phyloP scores from a whole-genome alignment of 2,329 filamentous ascomycete genomes.

The Massarina eburnea region DNA sequence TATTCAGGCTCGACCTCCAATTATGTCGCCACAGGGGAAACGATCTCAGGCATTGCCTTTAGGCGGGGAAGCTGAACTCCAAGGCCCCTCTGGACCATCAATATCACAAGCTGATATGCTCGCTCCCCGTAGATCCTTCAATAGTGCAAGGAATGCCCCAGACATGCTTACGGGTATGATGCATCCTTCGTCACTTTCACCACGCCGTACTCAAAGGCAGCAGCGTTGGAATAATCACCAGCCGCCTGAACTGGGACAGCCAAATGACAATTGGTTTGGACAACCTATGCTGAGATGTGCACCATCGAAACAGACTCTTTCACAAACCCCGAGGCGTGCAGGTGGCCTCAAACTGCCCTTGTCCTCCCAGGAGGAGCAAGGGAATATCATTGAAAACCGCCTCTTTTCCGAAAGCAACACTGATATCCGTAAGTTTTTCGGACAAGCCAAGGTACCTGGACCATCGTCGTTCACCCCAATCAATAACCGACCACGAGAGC shows the following conservation, averaged over 20 bases:
- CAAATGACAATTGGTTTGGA: slow-evolving; percentile 24
- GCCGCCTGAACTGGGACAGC: slow-evolving; percentile 19
- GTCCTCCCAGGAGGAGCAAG: not conserved
- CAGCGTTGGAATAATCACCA: slow-evolving; percentile 30
- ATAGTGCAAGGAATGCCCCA: not conserved
- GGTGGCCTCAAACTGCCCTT: not conserved
- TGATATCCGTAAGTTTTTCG: slow-evolving; percentile 32
- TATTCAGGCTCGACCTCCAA: not conserved
- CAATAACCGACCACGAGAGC: slow-evolving; percentile 6
- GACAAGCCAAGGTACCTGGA: not conserved
- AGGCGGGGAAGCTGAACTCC: not conserved
- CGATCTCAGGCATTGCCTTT: not conserved
- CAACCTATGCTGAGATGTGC: slow-evolving; percentile 12
- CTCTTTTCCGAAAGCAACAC: slow-evolving; percentile 13
- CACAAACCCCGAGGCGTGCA: slow-evolving; percentile 8
- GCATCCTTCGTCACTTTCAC: not conserved
- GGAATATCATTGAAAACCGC: too few relatives aligned
- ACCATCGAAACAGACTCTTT: not conserved
- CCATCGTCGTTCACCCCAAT: slow-evolving; percentile 12
- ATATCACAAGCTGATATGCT: not conserved
- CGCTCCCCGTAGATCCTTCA: not conserved
- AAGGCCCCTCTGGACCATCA: not conserved
- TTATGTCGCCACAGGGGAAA: not conserved
- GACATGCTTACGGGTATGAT: not conserved
- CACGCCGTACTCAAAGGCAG: slow-evolving; percentile 5